Evolutionary conservation across 78 protist genomes (phyloP).

Genomic region (Chrysochromulina parva): DNA sequence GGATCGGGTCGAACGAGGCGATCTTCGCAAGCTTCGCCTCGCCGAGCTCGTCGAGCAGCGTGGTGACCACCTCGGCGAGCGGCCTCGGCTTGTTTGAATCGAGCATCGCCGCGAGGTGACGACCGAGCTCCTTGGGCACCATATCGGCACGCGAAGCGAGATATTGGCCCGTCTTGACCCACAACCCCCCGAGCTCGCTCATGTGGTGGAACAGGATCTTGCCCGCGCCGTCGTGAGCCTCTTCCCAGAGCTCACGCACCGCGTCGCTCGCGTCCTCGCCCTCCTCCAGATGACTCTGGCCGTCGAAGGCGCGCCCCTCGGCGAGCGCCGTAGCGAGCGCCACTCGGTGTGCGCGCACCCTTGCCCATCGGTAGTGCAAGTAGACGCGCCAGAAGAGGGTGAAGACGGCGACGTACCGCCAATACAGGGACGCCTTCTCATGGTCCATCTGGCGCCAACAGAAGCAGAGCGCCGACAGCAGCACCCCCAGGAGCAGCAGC

Average conservation of each 20-base stretch:
- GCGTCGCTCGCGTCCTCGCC: background rate
- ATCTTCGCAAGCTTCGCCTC: conserved; percentile 2
- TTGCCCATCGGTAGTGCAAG: background rate
- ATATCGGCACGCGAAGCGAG: background rate
- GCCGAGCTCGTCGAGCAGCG: background rate
- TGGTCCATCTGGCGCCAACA: no score
- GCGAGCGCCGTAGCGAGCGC: background rate
- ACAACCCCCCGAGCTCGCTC: background rate
- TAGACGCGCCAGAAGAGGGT: background rate
- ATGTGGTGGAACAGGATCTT: background rate
- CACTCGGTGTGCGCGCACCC: background rate
- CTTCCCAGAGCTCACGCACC: background rate
- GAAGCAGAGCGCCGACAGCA: no score
- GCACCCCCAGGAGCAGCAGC: no score
- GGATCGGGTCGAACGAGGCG: background rate
- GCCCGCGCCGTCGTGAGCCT: background rate
- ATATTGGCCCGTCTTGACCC: conserved; percentile 34
- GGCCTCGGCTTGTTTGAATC: background rate
- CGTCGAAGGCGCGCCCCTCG: no score
- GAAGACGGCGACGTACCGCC: background rate
- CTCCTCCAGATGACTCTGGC: background rate
- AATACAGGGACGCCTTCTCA: no score
- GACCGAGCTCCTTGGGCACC: background rate
- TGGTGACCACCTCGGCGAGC: background rate
- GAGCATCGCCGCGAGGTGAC: background rate